Base-by-base conservation (phyloP, 371 early-diverging fungal genomes). In the Circinella minor region DNA sequence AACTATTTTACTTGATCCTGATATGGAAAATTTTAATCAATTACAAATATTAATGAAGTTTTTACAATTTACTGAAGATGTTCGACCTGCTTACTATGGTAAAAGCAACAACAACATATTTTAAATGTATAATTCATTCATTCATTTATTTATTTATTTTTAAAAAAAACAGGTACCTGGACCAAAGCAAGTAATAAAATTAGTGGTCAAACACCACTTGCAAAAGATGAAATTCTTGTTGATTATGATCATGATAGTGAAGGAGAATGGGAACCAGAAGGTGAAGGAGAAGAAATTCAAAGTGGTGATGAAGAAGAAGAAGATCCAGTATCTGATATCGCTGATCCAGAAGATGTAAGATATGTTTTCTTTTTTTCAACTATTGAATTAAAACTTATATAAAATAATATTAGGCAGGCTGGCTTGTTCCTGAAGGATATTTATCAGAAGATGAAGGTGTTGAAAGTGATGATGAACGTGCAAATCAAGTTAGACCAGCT, bases 251-350 rank as follows among this genome's bases (percentile, higher is more conserved):
- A 91, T 62, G 95, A 96, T 71, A 92, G 93, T 74, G 96, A 95
- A 63, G 92, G 89, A 0, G 96, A 96, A 77, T 96, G 96, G 96
- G 94, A 93, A 37, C 92, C 90, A 34, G 96, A 94, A 38, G 95
- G 93, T 18, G 93, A 93, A 70, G 96, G 96, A 15, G 96, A 95
- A 71, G 95, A 95, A 57, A 72, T 92, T 20, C 87, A 86, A 62
- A 92, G 92, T 70, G 94, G 92, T n/a, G 93, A 91, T 66, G 94
- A 92, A 37, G 88, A 89, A 10, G 90, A 88, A 4, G 86, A 86
- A 37, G 89, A 88, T 54, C 63, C 68, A 0, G 63, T 64, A n/a
- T 73, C 75, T 9, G 86, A 87, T 49, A 63, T 75, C 71, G 80
- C 80, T 74, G 81, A 84, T 47, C 78, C 80, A 13, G 83, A 79